Evolutionary conservation across 805 yeast genomes (phyloP), one percentile per base, ranked within the genome.

Genomic region (Wickerhamiella alocasiicola): DNA sequence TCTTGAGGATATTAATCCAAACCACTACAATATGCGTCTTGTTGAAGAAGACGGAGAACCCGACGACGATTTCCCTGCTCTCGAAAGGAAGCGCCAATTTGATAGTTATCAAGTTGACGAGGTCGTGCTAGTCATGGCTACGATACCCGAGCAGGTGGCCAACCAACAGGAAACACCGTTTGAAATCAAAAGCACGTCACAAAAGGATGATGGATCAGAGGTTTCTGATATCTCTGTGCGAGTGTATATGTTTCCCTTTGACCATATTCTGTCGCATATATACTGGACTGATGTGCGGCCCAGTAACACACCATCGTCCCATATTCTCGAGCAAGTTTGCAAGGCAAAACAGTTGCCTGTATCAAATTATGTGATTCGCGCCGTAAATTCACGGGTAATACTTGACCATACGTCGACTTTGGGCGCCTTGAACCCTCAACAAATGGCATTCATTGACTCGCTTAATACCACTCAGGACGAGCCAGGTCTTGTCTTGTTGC

Each of bases 31-130:
- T 41, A 54, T 88, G 25, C 81, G 81, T 43, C 66, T 88, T 17
- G 85, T 81, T 1, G 98, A 91, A 56, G 97, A 88, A 38, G 96
- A 87, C 55, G 95, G 93, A 38, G 78, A 81, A 28, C 85, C 83
- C 41, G 98, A 93, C 49, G 78, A 72, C 26, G 82, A 84, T 39
- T 87, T 91, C 63, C 97, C 97, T 1, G 74, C 87, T 1, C 63
- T 91, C 42, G 88, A 80, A 33, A 64, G 96, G 47, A 67, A 72
- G 0, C 65, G 87, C 40, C 51, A 64, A 3, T 64, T 91, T 20
- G 64, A 75, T 2, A 74, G 88, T 0, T 82, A 84, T 56, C 81
- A 84, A 18, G 78, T 76, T 41, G 82, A 77, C 48, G 95, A 84
- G 49, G 71, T 91, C 42, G 94, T 93, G 0, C 55, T 91, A 9